Evolutionary conservation across 148 eudicot genomes (phyloP).

Genomic region (Camellia japonica): DNA sequence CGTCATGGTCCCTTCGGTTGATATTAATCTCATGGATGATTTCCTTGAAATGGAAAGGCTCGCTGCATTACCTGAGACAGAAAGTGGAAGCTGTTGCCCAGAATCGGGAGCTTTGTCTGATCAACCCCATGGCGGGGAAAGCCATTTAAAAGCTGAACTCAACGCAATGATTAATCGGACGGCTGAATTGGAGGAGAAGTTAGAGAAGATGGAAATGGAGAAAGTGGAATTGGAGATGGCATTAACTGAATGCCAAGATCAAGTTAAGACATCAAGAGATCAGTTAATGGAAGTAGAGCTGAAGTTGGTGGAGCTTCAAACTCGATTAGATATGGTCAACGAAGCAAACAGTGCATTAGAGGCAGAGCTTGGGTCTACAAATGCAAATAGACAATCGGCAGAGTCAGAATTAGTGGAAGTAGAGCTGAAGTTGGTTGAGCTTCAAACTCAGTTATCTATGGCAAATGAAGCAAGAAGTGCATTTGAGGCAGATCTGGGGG

Average conservation of each 20-base stretch:
- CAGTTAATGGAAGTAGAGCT: constrained; percentile 36
- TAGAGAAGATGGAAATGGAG: constrained; percentile 50
- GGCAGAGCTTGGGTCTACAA: constrained; percentile 29
- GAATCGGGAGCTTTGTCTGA: constrained; percentile 21
- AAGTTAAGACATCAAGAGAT: constrained; percentile 27
- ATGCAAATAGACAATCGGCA: constrained; percentile 43
- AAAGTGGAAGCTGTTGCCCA: constrained; percentile 18
- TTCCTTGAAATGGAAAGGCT: constrained; percentile 88
- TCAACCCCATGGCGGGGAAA: constrained; percentile 18
- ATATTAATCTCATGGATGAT: constrained; percentile 63
- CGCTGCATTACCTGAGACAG: constrained; percentile 43
- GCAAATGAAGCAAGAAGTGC: constrained; percentile 34
- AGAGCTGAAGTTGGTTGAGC: constrained; percentile 33
- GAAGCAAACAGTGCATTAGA: constrained; percentile 33
- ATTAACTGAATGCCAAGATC: constrained; percentile 37
- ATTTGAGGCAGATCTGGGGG: constrained; percentile 24
- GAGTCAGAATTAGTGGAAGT: constrained; percentile 42
- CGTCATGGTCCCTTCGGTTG: constrained; percentile 22
- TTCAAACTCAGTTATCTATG: constrained; percentile 31
- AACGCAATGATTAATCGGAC: constrained; percentile 45
- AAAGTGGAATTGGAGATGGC: constrained; percentile 44
- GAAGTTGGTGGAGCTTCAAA: constrained; percentile 31
- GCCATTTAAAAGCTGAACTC: constrained; percentile 35
- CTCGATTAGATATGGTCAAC: constrained; percentile 29
- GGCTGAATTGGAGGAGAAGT: constrained; percentile 59